Evolutionary conservation across 176 grass and related monocot genomes (phyloP).

Genomic region (Aegilops umbellulata): DNA sequence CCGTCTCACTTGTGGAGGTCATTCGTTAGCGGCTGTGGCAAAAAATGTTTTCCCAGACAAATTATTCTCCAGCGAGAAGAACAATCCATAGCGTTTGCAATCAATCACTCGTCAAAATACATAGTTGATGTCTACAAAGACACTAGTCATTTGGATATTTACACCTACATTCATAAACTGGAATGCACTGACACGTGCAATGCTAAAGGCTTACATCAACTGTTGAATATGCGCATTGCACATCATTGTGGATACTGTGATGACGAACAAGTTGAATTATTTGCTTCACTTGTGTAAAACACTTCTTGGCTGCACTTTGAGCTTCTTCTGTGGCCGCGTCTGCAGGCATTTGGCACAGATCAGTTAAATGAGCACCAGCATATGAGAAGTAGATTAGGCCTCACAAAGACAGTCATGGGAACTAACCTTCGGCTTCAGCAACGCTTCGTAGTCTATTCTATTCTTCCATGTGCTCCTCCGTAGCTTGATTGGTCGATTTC

Average conservation of each 20-base stretch:
- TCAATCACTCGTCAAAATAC: too few relatives aligned
- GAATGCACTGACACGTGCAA: too few relatives aligned
- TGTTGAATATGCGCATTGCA: too few relatives aligned
- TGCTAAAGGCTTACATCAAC: too few relatives aligned
- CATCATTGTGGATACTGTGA: not conserved
- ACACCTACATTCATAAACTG: too few relatives aligned
- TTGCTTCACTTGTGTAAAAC: conserved; percentile 63
- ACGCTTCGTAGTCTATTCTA: conserved; percentile 61
- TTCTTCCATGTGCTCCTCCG: conserved; percentile 83
- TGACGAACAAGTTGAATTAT: not conserved
- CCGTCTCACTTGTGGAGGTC: too few relatives aligned
- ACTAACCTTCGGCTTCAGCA: conserved; percentile 67
- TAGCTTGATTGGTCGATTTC: conserved; percentile 82
- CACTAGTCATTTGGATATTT: too few relatives aligned
- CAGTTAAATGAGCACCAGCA: not conserved
- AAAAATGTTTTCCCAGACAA: too few relatives aligned
- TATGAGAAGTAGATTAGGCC: not conserved
- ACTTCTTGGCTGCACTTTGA: conserved; percentile 57
- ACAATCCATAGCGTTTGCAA: too few relatives aligned
- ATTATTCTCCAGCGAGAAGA: too few relatives aligned
- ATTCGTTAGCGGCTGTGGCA: too few relatives aligned
- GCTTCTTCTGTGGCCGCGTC: conserved; percentile 53
- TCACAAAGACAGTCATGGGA: not conserved
- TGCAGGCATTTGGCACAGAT: conserved; percentile 6
- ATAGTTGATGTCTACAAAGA: too few relatives aligned